Conservation (phyloP, 2,329 filamentous ascomycete species). For the Zymoseptoria pseudotritici region DNA sequence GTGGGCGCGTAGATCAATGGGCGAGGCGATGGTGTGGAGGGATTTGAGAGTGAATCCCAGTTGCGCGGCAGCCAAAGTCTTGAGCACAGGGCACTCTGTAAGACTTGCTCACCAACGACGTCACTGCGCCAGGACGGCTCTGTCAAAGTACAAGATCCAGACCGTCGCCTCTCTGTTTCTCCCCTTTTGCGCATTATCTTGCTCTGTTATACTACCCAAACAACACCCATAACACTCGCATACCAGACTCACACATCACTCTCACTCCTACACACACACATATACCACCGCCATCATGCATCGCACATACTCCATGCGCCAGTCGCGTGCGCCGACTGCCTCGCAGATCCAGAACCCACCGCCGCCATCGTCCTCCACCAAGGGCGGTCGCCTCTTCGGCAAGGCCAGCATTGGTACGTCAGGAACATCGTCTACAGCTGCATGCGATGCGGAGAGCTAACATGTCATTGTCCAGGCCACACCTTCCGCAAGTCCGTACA, state of each 20-base stretch:
- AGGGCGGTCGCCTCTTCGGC: constrained; percentile 82
- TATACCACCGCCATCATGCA: constrained; percentile 58
- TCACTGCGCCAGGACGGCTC: background rate
- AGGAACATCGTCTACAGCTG: background rate
- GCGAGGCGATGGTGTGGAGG: background rate
- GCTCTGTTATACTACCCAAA: background rate
- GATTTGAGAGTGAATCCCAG: background rate
- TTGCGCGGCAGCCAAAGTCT: background rate
- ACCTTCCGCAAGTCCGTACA: constrained; percentile 61
- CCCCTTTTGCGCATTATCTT: background rate
- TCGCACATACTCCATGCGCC: constrained; percentile 98
- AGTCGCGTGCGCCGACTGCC: constrained; percentile 89
- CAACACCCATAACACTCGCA: background rate
- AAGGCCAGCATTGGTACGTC: constrained; percentile 73
- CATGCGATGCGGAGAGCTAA: background rate
- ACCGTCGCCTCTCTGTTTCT: background rate
- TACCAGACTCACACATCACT: background rate
- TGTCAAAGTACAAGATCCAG: background rate
- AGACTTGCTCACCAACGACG: background rate
- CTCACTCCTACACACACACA: background rate
- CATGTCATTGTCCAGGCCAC: constrained; percentile 47
- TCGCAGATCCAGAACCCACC: constrained; percentile 87
- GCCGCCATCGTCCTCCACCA: constrained; percentile 84
- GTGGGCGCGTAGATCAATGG: background rate
- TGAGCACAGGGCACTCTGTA: background rate